phyloP scores from a whole-genome alignment of 2,329 filamentous ascomycete species.

The Amesomyces nigricolor region DNA sequence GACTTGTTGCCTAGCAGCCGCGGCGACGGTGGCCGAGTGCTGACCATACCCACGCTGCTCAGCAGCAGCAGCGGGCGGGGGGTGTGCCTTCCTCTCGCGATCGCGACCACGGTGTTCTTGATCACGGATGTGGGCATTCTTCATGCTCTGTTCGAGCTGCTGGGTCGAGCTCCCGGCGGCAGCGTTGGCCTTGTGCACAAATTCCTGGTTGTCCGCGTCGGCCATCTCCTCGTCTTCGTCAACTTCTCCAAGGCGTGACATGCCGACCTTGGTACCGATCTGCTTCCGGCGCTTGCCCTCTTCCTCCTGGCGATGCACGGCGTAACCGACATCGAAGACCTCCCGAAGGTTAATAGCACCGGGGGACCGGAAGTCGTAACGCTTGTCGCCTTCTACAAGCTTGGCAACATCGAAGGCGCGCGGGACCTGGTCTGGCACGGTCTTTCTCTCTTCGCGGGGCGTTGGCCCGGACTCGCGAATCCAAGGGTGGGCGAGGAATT shows the following conservation, averaged over 20 bases:
- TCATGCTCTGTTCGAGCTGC: constrained; percentile 80
- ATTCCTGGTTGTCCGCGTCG: constrained; percentile 52
- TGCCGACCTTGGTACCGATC: constrained; percentile 65
- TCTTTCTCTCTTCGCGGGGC: constrained; percentile 54
- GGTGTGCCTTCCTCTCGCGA: constrained; percentile 36
- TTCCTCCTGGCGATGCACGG: constrained; percentile 93
- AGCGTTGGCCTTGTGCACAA: constrained; percentile 32
- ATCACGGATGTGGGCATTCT: constrained; percentile 68
- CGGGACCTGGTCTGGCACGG: constrained; percentile 39
- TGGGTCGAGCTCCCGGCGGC: constrained; percentile 44
- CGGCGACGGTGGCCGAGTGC: constrained; percentile 77
- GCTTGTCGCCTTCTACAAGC: constrained; percentile 55
- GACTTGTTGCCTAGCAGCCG: constrained; percentile 77
- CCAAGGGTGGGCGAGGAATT: constrained; percentile 96
- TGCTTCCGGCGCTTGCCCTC: constrained; percentile 89
- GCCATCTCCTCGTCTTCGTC: constrained; percentile 59
- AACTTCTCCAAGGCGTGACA: constrained; percentile 53
- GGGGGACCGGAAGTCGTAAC: constrained; percentile 90
- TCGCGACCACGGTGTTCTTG: constrained; percentile 48
- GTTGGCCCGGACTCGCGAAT: constrained; percentile 61
- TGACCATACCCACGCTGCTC: constrained; percentile 73
- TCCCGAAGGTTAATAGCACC: constrained; percentile 93
- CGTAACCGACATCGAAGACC: constrained; percentile 97
- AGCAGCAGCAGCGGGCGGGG: constrained; percentile 28
- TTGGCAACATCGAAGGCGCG: constrained; percentile 53